A percentile compares a stretch with the other conserved stretches of the same genome.
phyloP scores from a whole-genome alignment of 345 rosid genomes.

The Pseudoturritis turrita region DNA sequence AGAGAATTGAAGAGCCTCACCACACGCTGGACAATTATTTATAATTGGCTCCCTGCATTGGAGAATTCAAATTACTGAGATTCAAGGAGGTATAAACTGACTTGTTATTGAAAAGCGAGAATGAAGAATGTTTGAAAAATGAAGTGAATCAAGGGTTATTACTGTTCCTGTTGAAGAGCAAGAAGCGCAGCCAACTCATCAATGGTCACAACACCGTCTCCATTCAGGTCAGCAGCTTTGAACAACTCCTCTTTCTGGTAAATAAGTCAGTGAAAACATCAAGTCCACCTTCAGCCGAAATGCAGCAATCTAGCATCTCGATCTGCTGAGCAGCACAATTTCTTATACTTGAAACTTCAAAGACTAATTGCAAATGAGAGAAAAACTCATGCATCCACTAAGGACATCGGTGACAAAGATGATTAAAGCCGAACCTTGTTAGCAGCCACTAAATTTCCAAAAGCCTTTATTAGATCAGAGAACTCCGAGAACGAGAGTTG shows the following conservation, averaged over 20 bases:
- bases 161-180: constrained; percentile 79
- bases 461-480: constrained; percentile 67
- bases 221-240: constrained; percentile 71
- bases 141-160: constrained; percentile 25
- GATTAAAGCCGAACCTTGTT: constrained; percentile 52
- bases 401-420: not conserved
- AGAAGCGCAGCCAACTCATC: constrained; percentile 89
- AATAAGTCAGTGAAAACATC: constrained; percentile 29
- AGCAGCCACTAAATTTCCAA: constrained; percentile 77
- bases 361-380: not conserved
- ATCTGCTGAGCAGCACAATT: not conserved
- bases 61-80: not conserved
- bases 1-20: constrained; percentile 62
- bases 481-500: constrained; percentile 76
- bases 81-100: not conserved
- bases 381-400: not conserved
- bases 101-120: not conserved
- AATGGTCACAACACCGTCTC: constrained; percentile 75
- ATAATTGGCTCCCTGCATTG: constrained; percentile 69
- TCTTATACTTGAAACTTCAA: not conserved
- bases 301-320: not conserved
- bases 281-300: constrained; percentile 16
- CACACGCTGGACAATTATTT: constrained; percentile 85
- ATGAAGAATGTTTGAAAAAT: not conserved
- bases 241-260: constrained; percentile 82